Evolutionary conservation across 2,329 filamentous ascomycete genomes (phyloP).

Genomic region (Fusarium verticillioides): DNA sequence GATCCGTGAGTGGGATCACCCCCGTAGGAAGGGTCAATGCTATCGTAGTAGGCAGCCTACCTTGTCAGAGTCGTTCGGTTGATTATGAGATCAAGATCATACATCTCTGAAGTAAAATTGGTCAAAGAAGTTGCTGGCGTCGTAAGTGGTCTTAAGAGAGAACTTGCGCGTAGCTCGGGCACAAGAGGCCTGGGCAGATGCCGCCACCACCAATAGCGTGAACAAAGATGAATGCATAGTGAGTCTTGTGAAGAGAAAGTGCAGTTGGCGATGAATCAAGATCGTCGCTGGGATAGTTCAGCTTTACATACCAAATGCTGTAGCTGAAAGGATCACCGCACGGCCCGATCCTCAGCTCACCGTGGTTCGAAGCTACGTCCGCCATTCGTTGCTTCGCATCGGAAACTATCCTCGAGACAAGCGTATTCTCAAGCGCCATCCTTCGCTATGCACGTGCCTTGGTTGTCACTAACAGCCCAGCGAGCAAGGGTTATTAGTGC

Average conservation of each 20-base stretch:
- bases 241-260: background rate
- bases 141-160: conserved; percentile 20
- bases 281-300: background rate
- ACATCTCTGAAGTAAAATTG: conserved; percentile 53
- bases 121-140: conserved; percentile 56
- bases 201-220: background rate
- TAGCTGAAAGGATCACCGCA: background rate
- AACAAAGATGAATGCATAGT: background rate
- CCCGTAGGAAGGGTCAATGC: conserved; percentile 30
- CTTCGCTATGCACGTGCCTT: background rate
- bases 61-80: background rate
- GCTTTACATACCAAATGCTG: conserved; percentile 1
- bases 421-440: background rate
- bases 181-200: background rate
- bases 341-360: background rate
- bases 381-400: background rate
- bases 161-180: conserved; percentile 1
- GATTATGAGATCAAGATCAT: background rate
- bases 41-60: conserved; percentile 13
- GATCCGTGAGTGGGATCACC: conserved; percentile 74
- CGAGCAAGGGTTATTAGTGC: conserved; percentile 4
- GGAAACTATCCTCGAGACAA: background rate
- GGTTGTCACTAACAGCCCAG: background rate
- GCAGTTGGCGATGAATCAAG: background rate
- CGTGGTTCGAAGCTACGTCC: background rate